Conservation (phyloP, 306 rosid genomes). For the Cucumis cinereus region DNA sequence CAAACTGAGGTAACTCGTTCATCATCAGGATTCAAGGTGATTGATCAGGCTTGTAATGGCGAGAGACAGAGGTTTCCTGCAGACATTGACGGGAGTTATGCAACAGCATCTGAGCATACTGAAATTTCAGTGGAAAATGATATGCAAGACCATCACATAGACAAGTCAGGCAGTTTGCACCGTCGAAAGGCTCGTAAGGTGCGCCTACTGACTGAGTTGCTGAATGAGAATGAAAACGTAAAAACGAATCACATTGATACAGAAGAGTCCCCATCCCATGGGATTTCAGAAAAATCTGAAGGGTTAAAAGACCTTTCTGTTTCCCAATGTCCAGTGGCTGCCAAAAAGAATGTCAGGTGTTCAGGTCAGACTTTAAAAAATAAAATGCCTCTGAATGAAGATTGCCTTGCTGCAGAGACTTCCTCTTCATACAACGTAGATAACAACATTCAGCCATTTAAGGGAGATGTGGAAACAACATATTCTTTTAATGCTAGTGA, state of each 20-base stretch:
- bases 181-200: constrained; percentile 66
- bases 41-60: constrained; percentile 17
- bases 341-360: constrained; percentile 29
- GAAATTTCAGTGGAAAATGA: constrained; percentile 30
- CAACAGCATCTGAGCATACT: constrained; percentile 25
- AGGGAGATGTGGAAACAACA: constrained; percentile 26
- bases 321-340: constrained; percentile 35
- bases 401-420: constrained; percentile 18
- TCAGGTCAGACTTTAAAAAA: constrained; percentile 44
- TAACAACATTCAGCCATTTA: constrained; percentile 22
- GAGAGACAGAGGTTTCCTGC: constrained; percentile 13
- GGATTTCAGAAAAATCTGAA: constrained; percentile 30
- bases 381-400: constrained; percentile 45
- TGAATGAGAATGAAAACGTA: constrained; percentile 39
- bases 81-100: constrained; percentile 25
- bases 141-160: constrained; percentile 36
- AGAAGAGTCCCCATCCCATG: constrained; percentile 28
- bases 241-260: constrained; percentile 24
- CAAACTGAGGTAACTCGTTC: constrained; percentile 17
- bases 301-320: constrained; percentile 18
- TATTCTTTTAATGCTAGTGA: constrained; percentile 9
- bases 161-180: constrained; percentile 26
- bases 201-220: constrained; percentile 77
- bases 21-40: constrained; percentile 8
- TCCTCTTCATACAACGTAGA: constrained; percentile 19